Evolutionary conservation across 140 eudicot genomes (phyloP).

Genomic region (Oenanthe javanica): DNA sequence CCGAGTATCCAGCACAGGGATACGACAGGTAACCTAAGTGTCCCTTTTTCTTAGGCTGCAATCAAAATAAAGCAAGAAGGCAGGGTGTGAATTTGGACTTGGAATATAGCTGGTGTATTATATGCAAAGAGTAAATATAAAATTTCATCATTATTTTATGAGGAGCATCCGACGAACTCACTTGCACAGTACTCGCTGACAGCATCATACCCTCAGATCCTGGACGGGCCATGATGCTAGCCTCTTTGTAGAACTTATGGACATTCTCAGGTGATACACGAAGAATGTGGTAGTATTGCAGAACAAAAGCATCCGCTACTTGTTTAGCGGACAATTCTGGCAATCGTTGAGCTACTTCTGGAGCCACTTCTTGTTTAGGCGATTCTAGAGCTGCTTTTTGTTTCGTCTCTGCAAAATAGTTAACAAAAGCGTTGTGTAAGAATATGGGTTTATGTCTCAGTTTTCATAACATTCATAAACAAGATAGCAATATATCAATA

Average conservation of each 20-base stretch:
- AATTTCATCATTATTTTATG: neutral
- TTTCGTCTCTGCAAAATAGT: neutral
- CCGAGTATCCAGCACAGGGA: no score
- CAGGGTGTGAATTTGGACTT: neutral
- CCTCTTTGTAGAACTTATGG: constrained; percentile 6
- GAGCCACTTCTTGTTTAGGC: neutral
- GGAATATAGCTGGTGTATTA: neutral
- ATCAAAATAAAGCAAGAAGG: no score
- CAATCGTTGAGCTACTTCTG: neutral
- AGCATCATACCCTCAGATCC: constrained; percentile 4
- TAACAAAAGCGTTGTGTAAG: neutral
- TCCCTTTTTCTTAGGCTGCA: no score
- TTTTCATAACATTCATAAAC: neutral
- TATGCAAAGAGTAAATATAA: neutral
- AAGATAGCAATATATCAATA: neutral
- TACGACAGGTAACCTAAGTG: no score
- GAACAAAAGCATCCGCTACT: constrained; percentile 1
- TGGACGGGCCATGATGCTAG: constrained; percentile 1
- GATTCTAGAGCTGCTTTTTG: neutral
- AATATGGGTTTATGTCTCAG: neutral
- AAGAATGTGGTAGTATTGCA: neutral
- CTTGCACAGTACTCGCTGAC: neutral
- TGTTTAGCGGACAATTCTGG: neutral
- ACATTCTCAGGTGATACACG: neutral
- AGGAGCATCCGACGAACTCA: neutral